Conservation (phyloP, 2,329 filamentous ascomycete species). For the Colletotrichum lupini region DNA sequence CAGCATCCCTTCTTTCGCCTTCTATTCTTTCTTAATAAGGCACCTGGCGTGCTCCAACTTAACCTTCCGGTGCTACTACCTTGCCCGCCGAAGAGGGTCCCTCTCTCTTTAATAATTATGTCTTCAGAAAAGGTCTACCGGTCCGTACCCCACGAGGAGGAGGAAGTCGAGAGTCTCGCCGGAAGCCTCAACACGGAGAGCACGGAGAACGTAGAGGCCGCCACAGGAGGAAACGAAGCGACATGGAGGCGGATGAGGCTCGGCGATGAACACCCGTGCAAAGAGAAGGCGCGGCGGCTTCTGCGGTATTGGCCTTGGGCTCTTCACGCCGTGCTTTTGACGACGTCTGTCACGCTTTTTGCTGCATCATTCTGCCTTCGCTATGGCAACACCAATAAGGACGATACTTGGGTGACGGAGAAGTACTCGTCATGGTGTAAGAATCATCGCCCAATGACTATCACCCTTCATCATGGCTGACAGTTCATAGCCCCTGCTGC, state of each 20-base stretch:
- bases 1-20: not conserved
- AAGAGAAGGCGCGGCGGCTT: slow-evolving; percentile 36
- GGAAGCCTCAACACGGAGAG: slow-evolving; percentile 32
- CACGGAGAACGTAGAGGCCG: slow-evolving; percentile 12
- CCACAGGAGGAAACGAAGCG: not conserved
- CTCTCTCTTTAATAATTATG: slow-evolving; percentile 22
- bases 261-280: slow-evolving; percentile 41
- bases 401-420: slow-evolving; percentile 47
- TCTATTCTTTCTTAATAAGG: slow-evolving; percentile 7
- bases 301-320: slow-evolving; percentile 52
- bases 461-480: not conserved
- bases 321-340: slow-evolving; percentile 51
- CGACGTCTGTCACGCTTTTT: slow-evolving; percentile 52
- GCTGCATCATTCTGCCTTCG: slow-evolving; percentile 52
- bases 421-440: slow-evolving; percentile 58
- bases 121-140: slow-evolving; percentile 34
- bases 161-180: slow-evolving; percentile 35
- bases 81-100: not conserved
- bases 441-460: slow-evolving; percentile 35
- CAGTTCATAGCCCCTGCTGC: slow-evolving; percentile 56
- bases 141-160: slow-evolving; percentile 37
- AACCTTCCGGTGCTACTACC: not conserved
- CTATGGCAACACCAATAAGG: slow-evolving; percentile 44
- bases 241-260: slow-evolving; percentile 33
- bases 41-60: slow-evolving; percentile 32